phyloP scores from a whole-genome alignment of 2,329 filamentous ascomycete species.

The Didymella exigua region DNA sequence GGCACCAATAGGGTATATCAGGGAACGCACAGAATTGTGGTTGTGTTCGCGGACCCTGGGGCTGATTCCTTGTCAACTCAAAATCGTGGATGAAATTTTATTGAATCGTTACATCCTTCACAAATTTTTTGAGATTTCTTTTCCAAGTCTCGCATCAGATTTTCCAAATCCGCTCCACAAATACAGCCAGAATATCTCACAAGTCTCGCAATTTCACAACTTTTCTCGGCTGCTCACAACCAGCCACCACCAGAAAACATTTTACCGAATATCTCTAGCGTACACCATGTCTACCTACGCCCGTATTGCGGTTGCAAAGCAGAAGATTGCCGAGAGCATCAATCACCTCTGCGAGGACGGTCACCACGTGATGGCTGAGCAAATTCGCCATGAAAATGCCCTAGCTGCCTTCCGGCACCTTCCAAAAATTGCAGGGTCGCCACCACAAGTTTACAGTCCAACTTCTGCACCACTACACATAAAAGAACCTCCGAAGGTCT shows the following conservation, averaged over 20 bases:
- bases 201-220: no score
- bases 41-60: no score
- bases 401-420: neutral
- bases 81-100: no score
- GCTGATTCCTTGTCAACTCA: no score
- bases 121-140: no score
- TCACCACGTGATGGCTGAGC: conserved; percentile 53
- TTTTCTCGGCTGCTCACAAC: neutral
- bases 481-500: neutral
- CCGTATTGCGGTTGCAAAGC: neutral
- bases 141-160: neutral
- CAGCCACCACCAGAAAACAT: neutral
- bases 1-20: no score
- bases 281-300: neutral
- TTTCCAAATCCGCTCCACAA: neutral
- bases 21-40: no score
- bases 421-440: neutral
- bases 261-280: neutral
- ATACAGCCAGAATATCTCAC: neutral
- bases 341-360: neutral
- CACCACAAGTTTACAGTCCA: neutral
- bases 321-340: neutral
- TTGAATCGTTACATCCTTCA: no score
- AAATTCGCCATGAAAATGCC: conserved; percentile 48
- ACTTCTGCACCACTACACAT: neutral